Evolutionary conservation across 2,329 filamentous ascomycete species (phyloP).

Genomic region (Thelonectria blattea): DNA sequence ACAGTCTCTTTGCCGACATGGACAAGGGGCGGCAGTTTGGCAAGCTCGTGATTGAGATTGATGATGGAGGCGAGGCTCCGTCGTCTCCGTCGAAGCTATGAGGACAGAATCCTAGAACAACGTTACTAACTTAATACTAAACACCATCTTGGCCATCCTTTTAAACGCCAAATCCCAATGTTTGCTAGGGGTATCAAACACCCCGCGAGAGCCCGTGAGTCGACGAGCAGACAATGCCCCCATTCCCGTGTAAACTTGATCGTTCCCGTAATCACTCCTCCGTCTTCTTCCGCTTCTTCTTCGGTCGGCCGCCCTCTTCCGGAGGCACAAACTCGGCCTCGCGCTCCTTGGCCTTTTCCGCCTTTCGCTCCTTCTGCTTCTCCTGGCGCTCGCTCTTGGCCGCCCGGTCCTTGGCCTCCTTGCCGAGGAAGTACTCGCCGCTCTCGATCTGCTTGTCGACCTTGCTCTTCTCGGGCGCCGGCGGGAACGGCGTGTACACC

Average conservation of each 20-base stretch:
- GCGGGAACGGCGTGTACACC: conserved; percentile 95
- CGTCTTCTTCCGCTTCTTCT: conserved; percentile 68
- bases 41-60: conserved; percentile 83
- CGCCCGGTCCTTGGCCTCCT: conserved; percentile 87
- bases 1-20: conserved; percentile 87
- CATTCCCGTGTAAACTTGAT: conserved; percentile 25
- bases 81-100: conserved; percentile 49
- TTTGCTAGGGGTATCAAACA: conserved; percentile 39
- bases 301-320: conserved; percentile 71
- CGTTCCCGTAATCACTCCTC: conserved; percentile 37
- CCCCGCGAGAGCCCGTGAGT: conserved; percentile 33
- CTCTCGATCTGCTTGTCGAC: conserved; percentile 97
- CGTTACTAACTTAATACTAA: conserved; percentile 4
- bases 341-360: conserved; percentile 84
- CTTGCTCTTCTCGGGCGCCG: conserved; percentile 98
- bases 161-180: conserved; percentile 30
- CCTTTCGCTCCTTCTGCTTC: conserved; percentile 85
- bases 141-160: conserved; percentile 20
- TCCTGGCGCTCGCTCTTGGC: conserved; percentile 81
- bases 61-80: conserved; percentile 38
- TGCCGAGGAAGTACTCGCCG: conserved; percentile 94
- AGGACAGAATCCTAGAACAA: neutral
- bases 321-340: conserved; percentile 88
- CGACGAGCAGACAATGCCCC: conserved; percentile 27
- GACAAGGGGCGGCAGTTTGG: conserved; percentile 86